Conservation (phyloP, 2,329 filamentous ascomycete species). For the Cryphonectria naterciae region DNA sequence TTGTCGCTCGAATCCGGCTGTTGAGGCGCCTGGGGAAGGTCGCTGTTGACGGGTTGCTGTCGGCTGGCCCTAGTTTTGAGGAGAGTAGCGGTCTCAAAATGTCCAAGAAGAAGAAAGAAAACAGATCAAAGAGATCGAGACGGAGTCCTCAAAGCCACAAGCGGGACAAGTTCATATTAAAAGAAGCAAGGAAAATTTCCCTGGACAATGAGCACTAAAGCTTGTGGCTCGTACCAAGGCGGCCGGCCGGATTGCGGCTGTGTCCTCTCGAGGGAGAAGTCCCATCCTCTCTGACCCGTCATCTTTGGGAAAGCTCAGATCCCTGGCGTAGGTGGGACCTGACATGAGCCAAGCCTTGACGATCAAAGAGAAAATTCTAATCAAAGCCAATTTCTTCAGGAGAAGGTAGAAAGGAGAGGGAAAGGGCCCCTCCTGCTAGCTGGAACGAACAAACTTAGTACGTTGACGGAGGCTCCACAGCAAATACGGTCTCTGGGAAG, state of each 20-base stretch:
- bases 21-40: neutral
- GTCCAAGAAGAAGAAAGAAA: neutral
- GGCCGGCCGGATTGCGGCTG: constrained; percentile 12
- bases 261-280: neutral
- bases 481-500: neutral
- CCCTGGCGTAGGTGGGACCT: neutral
- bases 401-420: neutral
- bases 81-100: neutral
- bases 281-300: constrained; percentile 3
- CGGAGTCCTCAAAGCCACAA: neutral
- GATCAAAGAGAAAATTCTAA: neutral
- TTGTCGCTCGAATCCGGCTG: neutral
- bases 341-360: neutral
- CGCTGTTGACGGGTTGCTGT: neutral
- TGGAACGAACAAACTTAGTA: neutral
- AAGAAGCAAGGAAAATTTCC: neutral
- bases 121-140: neutral
- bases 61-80: neutral
- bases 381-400: neutral
- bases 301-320: neutral
- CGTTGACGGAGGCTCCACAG: neutral
- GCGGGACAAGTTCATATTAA: neutral
- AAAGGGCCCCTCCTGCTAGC: neutral
- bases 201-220: constrained; percentile 5
- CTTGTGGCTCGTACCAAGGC: neutral